Conservation (phyloP, 169 alveolate species). For the Plasmodium fragile region DNA sequence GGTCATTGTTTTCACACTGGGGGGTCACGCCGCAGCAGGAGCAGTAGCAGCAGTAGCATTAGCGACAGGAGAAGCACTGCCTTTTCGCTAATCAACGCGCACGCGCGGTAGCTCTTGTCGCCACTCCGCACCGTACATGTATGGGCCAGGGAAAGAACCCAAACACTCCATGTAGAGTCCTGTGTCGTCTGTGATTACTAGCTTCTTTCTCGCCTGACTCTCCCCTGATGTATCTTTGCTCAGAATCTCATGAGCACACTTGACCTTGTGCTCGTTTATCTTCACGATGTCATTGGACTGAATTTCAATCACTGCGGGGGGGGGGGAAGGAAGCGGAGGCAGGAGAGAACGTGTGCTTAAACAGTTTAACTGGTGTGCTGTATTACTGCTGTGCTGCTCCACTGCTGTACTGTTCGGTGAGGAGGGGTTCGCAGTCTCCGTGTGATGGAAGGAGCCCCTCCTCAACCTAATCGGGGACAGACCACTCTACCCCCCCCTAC, state of each 20-base stretch:
- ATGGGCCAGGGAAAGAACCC: constrained; percentile 56
- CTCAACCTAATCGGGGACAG: not conserved
- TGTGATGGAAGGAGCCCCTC: too few relatives aligned
- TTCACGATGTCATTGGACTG: constrained; percentile 53
- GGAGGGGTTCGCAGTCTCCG: not conserved
- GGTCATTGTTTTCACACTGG: not conserved
- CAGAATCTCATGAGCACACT: constrained; percentile 37
- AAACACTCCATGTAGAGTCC: constrained; percentile 37
- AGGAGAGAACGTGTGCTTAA: not conserved
- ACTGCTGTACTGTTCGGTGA: not conserved
- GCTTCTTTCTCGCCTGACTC: not conserved
- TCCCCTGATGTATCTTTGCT: not conserved
- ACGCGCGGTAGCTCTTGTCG: too few relatives aligned
- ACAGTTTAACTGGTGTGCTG: not conserved
- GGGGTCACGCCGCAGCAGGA: not conserved
- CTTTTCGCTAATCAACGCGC: not conserved
- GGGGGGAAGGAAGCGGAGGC: not conserved
- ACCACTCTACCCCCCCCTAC: not conserved
- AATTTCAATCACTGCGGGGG: constrained; percentile 10
- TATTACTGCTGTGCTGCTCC: too few relatives aligned
- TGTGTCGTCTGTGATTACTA: constrained; percentile 58
- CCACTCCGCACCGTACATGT: constrained; percentile 5
- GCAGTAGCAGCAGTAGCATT: not conserved
- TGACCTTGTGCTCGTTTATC: constrained; percentile 39
- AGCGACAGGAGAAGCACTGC: not conserved